phyloP scores from a whole-genome alignment of 805 yeast genomes.

The Saccharomycopsis oosterbeekiorum region DNA sequence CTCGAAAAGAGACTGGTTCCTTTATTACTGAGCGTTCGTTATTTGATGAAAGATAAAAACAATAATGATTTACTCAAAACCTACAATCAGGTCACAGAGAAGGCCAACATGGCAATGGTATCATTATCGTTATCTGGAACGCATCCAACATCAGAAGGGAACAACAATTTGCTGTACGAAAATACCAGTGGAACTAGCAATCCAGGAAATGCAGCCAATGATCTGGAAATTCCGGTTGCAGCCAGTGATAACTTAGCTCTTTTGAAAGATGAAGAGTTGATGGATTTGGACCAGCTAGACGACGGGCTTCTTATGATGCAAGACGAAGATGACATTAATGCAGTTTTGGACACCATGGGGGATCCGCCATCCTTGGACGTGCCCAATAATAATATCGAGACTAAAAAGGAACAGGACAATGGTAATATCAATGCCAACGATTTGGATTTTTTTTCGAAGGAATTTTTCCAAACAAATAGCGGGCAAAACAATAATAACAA shows the following conservation, averaged over 20 bases:
- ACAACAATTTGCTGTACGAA: background rate
- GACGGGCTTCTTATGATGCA: background rate
- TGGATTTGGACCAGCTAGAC: background rate
- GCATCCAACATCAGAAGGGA: background rate
- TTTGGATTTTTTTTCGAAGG: background rate
- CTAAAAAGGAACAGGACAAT: background rate
- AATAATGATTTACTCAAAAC: background rate
- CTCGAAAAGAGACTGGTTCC: background rate
- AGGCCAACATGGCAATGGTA: background rate
- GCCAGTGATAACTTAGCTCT: background rate
- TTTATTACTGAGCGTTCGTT: background rate
- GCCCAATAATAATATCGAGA: background rate
- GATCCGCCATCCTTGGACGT: background rate
- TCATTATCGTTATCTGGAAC: background rate
- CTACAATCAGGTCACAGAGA: background rate
- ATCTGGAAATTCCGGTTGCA: background rate
- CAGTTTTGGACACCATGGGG: background rate
- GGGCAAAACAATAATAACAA: background rate
- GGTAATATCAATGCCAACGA: constrained; percentile 6
- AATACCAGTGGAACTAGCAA: background rate
- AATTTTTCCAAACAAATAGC: background rate
- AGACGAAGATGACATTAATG: background rate
- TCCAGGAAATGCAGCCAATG: background rate
- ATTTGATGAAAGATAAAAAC: background rate
- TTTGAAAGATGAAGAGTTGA: background rate